Evolutionary conservation across 768 basidiomycete species (phyloP).

Genomic region (Steccherinum ochraceum): DNA sequence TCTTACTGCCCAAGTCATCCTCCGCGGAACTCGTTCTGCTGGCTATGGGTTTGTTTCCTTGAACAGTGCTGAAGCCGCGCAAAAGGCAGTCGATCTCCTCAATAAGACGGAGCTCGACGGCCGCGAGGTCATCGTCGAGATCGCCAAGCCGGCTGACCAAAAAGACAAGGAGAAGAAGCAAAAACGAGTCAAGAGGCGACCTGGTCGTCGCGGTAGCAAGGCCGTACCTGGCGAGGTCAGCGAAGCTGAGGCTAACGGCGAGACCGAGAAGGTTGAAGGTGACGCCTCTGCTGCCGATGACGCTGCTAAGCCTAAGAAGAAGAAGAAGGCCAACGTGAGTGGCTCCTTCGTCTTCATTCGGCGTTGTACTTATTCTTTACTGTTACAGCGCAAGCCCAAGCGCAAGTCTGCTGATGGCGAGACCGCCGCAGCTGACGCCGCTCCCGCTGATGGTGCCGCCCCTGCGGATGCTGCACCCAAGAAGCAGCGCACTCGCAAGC

Average conservation of each 20-base stretch:
- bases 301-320: constrained; percentile 67
- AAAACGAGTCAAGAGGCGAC: constrained; percentile 71
- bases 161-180: constrained; percentile 82
- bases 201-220: constrained; percentile 81
- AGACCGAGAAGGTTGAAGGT: constrained; percentile 48
- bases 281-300: constrained; percentile 49
- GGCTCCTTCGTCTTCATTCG: constrained; percentile 9
- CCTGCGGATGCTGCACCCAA: constrained; percentile 32
- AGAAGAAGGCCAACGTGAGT: constrained; percentile 66
- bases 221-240: constrained; percentile 86
- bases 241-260: constrained; percentile 84
- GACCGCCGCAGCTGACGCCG: constrained; percentile 17
- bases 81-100: constrained; percentile 80
- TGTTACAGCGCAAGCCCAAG: constrained; percentile 42
- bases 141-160: constrained; percentile 87
- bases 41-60: constrained; percentile 93
- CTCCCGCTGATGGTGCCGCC: constrained; percentile 23
- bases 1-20: constrained; percentile 79
- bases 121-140: constrained; percentile 83
- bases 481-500: constrained; percentile 50
- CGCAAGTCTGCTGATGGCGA: constrained; percentile 31
- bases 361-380: constrained; percentile 15
- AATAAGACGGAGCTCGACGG: constrained; percentile 87
- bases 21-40: constrained; percentile 78
- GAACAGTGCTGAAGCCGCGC: constrained; percentile 71